Conservation (phyloP, 148 eudicot genomes). For the Vaccinium darrowii region DNA sequence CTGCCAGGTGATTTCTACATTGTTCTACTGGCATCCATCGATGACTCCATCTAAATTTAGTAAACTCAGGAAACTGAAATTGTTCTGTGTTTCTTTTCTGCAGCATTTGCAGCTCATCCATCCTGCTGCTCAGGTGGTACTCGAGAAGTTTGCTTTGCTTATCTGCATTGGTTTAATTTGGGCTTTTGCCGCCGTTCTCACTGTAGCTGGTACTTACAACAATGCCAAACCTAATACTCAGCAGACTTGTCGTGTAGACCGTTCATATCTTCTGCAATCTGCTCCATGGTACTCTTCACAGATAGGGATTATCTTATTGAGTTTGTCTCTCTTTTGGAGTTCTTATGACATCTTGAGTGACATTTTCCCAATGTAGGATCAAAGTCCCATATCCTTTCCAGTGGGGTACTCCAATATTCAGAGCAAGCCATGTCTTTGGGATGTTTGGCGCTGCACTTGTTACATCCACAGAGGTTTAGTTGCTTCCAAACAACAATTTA, state of each 20-base stretch:
- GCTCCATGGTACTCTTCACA: conserved; percentile 75
- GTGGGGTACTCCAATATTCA: conserved; percentile 92
- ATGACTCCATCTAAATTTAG: conserved; percentile 2
- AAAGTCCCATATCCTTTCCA: conserved; percentile 86
- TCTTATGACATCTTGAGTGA: background rate
- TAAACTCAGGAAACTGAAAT: background rate
- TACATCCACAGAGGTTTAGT: conserved; percentile 79
- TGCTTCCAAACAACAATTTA: background rate
- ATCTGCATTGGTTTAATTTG: conserved; percentile 67
- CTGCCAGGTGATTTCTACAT: conserved; percentile 51
- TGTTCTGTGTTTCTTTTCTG: conserved; percentile 15
- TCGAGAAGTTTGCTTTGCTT: conserved; percentile 89
- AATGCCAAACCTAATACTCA: conserved; percentile 45
- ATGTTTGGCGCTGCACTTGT: conserved; percentile 99
- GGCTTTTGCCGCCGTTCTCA: conserved; percentile 92
- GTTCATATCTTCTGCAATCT: conserved; percentile 59
- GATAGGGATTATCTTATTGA: background rate
- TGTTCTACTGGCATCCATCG: background rate
- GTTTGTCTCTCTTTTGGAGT: background rate
- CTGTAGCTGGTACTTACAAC: conserved; percentile 85
- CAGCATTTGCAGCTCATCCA: conserved; percentile 69
- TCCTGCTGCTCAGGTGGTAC: conserved; percentile 30
- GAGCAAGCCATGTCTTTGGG: conserved; percentile 91
- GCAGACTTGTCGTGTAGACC: conserved; percentile 75
- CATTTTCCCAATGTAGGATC: conserved; percentile 47